Conservation (phyloP, 179 eudicot species). For the Camellia oleifera region DNA sequence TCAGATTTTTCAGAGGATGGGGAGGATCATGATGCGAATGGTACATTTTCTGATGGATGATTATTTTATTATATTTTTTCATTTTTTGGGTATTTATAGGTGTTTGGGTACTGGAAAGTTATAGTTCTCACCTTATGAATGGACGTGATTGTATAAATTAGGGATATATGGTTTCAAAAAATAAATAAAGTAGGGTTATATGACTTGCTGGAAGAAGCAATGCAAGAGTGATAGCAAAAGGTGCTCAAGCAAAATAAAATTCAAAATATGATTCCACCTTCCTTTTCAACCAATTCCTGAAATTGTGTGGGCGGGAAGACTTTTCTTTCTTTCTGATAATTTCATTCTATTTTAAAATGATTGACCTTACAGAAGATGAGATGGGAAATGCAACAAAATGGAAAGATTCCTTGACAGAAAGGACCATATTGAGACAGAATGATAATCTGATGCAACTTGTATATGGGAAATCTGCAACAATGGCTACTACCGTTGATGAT, state of each 20-base stretch:
- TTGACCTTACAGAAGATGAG: slow-evolving; percentile 39
- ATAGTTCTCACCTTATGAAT: neutral
- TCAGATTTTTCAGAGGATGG: slow-evolving; percentile 46
- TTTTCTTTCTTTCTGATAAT: slow-evolving; percentile 6
- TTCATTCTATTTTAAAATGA: slow-evolving; percentile 4
- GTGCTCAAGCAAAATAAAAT: neutral
- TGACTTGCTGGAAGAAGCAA: slow-evolving; percentile 2
- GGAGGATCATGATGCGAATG: slow-evolving; percentile 37
- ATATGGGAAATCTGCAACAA: slow-evolving; percentile 53
- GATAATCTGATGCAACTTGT: slow-evolving; percentile 84
- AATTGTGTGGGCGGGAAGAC: neutral
- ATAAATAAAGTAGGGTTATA: neutral
- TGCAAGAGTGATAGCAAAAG: neutral
- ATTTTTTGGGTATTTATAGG: neutral
- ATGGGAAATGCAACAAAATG: slow-evolving; percentile 83
- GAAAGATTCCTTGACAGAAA: slow-evolving; percentile 73
- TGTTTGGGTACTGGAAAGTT: neutral
- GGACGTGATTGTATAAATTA: neutral
- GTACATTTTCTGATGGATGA: slow-evolving; percentile 22
- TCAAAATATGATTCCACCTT: neutral
- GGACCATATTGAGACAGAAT: slow-evolving; percentile 45
- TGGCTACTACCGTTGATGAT: slow-evolving; percentile 24
- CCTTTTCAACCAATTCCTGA: neutral
- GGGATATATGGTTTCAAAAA: neutral
- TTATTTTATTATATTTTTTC: too few species aligned